These are phyloP conservation scores for Penicillium crystallinum DNA, from an alignment of 495 filamentous ascomycete genomes.

Conservation along the genomic window DNA sequence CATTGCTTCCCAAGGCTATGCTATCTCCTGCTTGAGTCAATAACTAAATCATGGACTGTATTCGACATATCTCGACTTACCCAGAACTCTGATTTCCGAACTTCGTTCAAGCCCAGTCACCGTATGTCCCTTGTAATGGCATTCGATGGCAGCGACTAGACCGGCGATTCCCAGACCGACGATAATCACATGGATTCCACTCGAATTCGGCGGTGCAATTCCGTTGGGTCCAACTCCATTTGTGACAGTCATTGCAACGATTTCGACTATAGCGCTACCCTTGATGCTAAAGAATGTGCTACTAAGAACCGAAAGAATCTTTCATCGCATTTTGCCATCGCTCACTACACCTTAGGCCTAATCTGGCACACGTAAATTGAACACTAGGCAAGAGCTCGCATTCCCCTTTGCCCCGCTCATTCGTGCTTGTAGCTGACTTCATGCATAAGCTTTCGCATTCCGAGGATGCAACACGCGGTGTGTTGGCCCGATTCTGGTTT, in stretches of 20 bases:
- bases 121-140: neutral
- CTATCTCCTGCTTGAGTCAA: neutral
- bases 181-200: neutral
- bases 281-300: neutral
- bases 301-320: neutral
- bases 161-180: neutral
- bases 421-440: neutral
- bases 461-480: neutral
- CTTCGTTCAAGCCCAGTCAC: neutral
- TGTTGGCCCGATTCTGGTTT: neutral
- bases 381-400: too few species aligned
- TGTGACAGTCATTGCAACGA: neutral
- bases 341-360: too few species aligned
- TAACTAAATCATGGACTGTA: too few species aligned
- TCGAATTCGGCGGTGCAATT: neutral
- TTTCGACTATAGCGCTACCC: neutral
- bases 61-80: too few species aligned
- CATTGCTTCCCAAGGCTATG: neutral
- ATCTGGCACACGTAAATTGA: too few species aligned
- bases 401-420: too few species aligned
- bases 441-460: neutral
- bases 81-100: neutral
- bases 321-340: too few species aligned
- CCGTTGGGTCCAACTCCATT: neutral
- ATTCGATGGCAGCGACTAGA: neutral